Conservation (phyloP, 2,329 filamentous ascomycete genomes). For the Sporothrix pseudoabietina region DNA sequence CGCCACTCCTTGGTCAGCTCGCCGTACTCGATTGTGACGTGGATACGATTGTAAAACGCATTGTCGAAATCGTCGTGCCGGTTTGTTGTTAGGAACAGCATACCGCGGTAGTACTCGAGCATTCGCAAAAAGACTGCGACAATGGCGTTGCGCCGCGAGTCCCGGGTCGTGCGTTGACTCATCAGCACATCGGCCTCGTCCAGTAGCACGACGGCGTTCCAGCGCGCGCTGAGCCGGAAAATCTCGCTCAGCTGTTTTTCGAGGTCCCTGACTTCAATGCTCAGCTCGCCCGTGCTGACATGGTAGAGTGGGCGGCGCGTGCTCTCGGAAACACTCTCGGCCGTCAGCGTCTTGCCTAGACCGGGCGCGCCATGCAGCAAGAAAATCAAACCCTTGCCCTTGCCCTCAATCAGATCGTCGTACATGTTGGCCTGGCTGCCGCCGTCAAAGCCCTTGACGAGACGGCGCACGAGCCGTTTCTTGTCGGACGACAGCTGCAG, state of each 20-base stretch:
- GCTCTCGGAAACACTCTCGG: conserved; percentile 53
- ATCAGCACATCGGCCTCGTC: conserved; percentile 63
- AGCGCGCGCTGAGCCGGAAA: conserved; percentile 71
- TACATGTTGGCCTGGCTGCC: conserved; percentile 21
- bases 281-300: conserved; percentile 68
- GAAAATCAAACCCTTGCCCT: conserved; percentile 22
- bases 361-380: conserved; percentile 26
- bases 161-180: conserved; percentile 36
- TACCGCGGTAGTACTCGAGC: conserved; percentile 44
- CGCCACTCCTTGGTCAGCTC: conserved; percentile 31
- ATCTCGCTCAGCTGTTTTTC: conserved; percentile 68
- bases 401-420: conserved; percentile 28
- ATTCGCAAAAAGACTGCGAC: conserved; percentile 42
- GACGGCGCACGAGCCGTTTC: conserved; percentile 19
- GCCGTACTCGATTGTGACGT: conserved; percentile 44
- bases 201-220: conserved; percentile 71
- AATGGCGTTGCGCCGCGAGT: conserved; percentile 44
- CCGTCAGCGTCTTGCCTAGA: conserved; percentile 25
- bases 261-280: conserved; percentile 64
- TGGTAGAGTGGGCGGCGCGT: conserved; percentile 53
- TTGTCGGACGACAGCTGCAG: conserved; percentile 23
- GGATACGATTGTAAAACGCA: conserved; percentile 46
- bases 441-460: conserved; percentile 24
- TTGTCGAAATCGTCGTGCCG: conserved; percentile 47
- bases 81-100: conserved; percentile 49